phyloP scores from a whole-genome alignment of 129 eudicot species.

The Scalesia atractyloides region DNA sequence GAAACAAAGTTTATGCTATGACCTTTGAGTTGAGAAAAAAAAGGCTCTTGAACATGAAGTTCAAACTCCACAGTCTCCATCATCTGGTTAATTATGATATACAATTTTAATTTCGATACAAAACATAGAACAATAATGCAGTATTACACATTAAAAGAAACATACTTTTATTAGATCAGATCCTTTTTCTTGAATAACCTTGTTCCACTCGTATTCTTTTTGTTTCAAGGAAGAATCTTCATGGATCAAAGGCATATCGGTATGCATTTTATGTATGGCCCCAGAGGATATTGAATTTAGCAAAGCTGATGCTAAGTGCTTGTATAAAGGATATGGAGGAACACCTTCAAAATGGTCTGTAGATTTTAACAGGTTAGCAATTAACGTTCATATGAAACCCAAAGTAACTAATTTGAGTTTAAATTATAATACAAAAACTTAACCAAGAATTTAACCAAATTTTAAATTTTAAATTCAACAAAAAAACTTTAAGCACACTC shows the following conservation, averaged over 20 bases:
- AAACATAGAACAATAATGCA: background rate
- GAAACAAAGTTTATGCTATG: background rate
- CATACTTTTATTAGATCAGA: constrained; percentile 57
- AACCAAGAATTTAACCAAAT: background rate
- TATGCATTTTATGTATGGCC: constrained; percentile 25
- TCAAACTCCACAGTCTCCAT: constrained; percentile 61
- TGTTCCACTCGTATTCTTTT: constrained; percentile 55
- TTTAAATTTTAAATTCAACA: background rate
- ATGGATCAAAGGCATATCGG: constrained; percentile 23
- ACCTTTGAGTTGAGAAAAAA: constrained; percentile 84
- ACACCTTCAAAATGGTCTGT: constrained; percentile 65
- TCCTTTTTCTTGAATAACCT: constrained; percentile 57
- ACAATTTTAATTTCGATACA: constrained; percentile 17
- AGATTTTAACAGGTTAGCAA: background rate
- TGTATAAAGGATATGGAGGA: constrained; percentile 82
- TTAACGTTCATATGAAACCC: no score
- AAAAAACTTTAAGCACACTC: background rate
- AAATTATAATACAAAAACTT: background rate
- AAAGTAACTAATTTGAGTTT: background rate
- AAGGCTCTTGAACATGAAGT: constrained; percentile 93
- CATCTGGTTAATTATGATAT: constrained; percentile 38
- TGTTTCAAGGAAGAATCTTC: constrained; percentile 42
- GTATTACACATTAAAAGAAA: background rate
- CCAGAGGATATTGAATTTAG: constrained; percentile 53
- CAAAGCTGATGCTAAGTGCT: constrained; percentile 69